Conservation (phyloP, 805 yeast species). For the Vanderwaltozyma yarrowii region DNA sequence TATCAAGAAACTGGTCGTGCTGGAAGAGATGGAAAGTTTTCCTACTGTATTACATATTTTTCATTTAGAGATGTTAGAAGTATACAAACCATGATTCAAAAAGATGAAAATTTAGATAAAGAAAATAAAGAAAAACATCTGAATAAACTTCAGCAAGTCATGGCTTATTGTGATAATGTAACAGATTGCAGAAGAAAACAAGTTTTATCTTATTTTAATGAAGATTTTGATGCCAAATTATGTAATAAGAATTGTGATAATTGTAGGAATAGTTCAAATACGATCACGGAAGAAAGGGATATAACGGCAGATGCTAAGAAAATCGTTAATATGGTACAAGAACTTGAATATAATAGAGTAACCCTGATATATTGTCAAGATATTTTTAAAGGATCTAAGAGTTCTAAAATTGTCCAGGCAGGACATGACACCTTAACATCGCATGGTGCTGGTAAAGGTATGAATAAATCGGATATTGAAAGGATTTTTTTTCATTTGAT, state of each 20-base stretch:
- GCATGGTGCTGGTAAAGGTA: slow-evolving; percentile 61
- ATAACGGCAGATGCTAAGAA: slow-evolving; percentile 54
- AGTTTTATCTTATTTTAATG: slow-evolving; percentile 86
- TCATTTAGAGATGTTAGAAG: slow-evolving; percentile 70
- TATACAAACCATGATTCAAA: slow-evolving; percentile 64
- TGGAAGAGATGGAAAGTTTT: slow-evolving; percentile 83
- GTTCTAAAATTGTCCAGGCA: slow-evolving; percentile 46
- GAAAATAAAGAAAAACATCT: slow-evolving; percentile 67
- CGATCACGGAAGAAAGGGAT: slow-evolving; percentile 46
- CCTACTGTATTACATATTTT: slow-evolving; percentile 78
- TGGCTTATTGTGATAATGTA: slow-evolving; percentile 82
- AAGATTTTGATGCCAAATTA: slow-evolving; percentile 51
- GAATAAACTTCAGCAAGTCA: slow-evolving; percentile 68
- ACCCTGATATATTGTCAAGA: slow-evolving; percentile 79
- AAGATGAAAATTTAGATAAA: slow-evolving; percentile 57
- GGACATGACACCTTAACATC: slow-evolving; percentile 52
- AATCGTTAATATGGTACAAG: slow-evolving; percentile 48
- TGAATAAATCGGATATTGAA: slow-evolving; percentile 64
- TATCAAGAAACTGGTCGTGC: slow-evolving; percentile 99
- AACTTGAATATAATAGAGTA: slow-evolving; percentile 48
- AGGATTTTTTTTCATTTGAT: slow-evolving; percentile 73
- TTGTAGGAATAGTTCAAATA: slow-evolving; percentile 40
- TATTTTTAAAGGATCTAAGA: slow-evolving; percentile 62
- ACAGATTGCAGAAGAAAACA: slow-evolving; percentile 86
- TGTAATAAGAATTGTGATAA: slow-evolving; percentile 81